A percentile compares a stretch with the other conserved stretches of the same genome.
Conservation (phyloP, 495 filamentous ascomycete species). For the Daldinia vernicosa region DNA sequence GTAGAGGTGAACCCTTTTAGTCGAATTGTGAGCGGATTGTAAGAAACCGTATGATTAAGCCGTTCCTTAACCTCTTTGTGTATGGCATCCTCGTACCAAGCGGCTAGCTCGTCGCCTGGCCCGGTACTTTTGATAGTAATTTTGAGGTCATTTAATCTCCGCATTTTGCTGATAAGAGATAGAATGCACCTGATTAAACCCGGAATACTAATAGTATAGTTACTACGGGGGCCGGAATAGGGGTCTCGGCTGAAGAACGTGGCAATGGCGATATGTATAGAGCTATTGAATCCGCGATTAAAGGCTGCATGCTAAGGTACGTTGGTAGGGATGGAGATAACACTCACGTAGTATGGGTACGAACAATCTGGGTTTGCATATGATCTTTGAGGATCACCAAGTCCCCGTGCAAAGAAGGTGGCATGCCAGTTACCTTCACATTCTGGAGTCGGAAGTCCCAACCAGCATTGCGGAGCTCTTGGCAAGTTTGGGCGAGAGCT, state of each 20-base stretch:
- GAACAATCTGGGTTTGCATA: neutral
- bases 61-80: neutral
- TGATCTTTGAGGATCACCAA: neutral
- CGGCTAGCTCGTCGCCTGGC: neutral
- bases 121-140: neutral
- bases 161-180: neutral
- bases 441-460: neutral
- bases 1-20: neutral
- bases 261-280: neutral
- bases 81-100: neutral
- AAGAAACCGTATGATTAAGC: neutral
- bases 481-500: neutral
- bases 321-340: neutral
- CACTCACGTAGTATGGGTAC: neutral
- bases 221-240: rapidly evolving
- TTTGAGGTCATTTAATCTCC: neutral
- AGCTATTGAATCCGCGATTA: neutral
- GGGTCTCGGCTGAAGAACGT: neutral
- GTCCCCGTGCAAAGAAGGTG: neutral
- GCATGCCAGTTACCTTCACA: neutral
- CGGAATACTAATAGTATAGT: neutral
- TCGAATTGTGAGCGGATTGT: neutral
- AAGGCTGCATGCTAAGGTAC: neutral
- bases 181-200: neutral
- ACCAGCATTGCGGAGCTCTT: neutral